Evolutionary conservation across 1,139 yeast species (phyloP).

Genomic region (Oligophagozyma castellii): DNA sequence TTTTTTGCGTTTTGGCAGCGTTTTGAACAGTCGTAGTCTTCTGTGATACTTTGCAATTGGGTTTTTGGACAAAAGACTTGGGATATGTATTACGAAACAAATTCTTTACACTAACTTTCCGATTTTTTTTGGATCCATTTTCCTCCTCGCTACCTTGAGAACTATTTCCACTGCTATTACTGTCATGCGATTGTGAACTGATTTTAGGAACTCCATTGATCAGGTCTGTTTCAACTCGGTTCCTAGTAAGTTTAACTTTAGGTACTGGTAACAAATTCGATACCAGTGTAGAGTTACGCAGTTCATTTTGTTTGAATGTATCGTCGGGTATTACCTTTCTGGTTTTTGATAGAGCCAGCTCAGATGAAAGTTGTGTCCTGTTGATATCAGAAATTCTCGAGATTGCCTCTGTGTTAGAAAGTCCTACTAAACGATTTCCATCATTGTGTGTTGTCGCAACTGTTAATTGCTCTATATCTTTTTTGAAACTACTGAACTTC

Average conservation of each 20-base stretch:
- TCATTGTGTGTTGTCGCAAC: not conserved
- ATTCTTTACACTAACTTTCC: not conserved
- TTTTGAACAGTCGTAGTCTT: not conserved
- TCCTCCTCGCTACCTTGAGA: not conserved
- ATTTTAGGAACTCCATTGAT: not conserved
- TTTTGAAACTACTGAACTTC: not conserved
- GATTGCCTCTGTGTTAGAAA: not conserved
- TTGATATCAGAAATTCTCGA: not conserved
- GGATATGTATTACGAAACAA: not conserved
- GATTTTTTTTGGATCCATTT: not conserved
- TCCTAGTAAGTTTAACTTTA: not conserved
- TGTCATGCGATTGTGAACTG: not conserved
- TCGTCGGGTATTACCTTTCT: not conserved
- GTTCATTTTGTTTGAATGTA: too few relatives aligned
- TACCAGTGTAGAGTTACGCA: too few relatives aligned
- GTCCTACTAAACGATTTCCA: too few relatives aligned
- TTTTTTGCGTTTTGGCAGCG: not conserved
- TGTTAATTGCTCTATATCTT: not conserved
- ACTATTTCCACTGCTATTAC: not conserved
- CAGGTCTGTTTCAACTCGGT: not conserved
- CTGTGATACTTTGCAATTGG: not conserved
- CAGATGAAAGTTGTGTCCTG: not conserved
- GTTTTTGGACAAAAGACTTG: not conserved
- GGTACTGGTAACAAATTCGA: too few relatives aligned
- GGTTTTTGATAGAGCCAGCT: too few relatives aligned